Evolutionary conservation across 257 asterid species (phyloP), one percentile per base, ranked within the genome.

Genomic region (Nicotiana obtusifolia): DNA sequence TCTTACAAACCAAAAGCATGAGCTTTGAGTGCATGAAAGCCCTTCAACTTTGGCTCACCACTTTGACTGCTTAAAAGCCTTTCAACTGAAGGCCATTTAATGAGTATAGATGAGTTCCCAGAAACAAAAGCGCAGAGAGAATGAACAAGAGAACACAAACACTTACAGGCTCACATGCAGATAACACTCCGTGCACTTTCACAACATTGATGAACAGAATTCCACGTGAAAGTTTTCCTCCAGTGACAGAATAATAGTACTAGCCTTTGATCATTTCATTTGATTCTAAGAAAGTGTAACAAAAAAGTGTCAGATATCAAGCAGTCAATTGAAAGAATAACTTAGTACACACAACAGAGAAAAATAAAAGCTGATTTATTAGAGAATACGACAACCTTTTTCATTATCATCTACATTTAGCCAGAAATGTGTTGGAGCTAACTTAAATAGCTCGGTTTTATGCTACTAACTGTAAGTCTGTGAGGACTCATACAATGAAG

Each of bases 401-500:
- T 52, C 49, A 71, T 73, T 7, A 73, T 73, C 62, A 47, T 47
- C 79, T 24, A 60, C 62, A 73, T 30, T 47, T 47, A 24, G 41
- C 61, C 19, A 73, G 79, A 73, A 73, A 47, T 44, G 49, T 44
- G 2, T 22, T 44, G 33, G 60, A 73, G 37, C 57, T n/a, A 68
- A n/a, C 56, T 47, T 69, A 69, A 69, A 69, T 41, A 41, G 77
- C 78, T 69, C n/a, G n/a, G 5, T 10, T 26, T 73, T 73, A 49
- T 7, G 79, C 35, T 47, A 73, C 62, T 14, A 49, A 73, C 61
- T 73, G 15, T 24, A 35, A 24, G 41, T 24, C 61, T 73, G 15
- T 44, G 41, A 73, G 8, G 79, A 73, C 15, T 73, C 79, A 73
- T 49, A 73, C 62, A 24, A 73, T 73, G 79, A 49, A 73, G 79